Percentiles rank a stretch among this genome's conserved stretches.
phyloP scores from a whole-genome alignment of 2,329 filamentous ascomycete species.

The Microthyrium microscopicum region DNA sequence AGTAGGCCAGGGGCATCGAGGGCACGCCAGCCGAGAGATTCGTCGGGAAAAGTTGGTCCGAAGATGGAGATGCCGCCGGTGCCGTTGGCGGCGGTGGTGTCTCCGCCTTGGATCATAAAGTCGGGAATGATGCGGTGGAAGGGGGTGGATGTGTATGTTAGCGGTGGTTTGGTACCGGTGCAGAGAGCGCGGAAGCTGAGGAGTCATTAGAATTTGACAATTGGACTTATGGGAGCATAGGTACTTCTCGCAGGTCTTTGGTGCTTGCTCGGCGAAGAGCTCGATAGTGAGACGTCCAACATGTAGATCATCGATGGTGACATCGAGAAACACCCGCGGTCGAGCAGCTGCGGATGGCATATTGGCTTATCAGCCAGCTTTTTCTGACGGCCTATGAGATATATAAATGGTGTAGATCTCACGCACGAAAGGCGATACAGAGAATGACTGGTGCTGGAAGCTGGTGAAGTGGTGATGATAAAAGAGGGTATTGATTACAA shows the following conservation, averaged over 20 bases:
- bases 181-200: conserved; percentile 28
- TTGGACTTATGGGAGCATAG: conserved; percentile 5
- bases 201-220: neutral
- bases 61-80: conserved; percentile 25
- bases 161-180: conserved; percentile 20
- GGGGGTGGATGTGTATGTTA: conserved; percentile 21
- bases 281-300: conserved; percentile 27
- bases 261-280: conserved; percentile 28
- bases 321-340: conserved; percentile 26
- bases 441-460: neutral
- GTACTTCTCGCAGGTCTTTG: conserved; percentile 30
- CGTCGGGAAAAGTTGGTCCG: conserved; percentile 23
- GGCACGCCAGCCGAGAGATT: conserved; percentile 24
- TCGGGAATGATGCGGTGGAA: conserved; percentile 27
- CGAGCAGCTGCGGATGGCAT: conserved; percentile 9
- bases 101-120: conserved; percentile 29
- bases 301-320: conserved; percentile 24
- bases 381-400: too few species aligned
- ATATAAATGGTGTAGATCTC: too few species aligned
- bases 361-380: too few species aligned
- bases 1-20: conserved; percentile 24
- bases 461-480: neutral
- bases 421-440: too few species aligned
- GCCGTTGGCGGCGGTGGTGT: conserved; percentile 24
- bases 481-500: neutral